These are phyloP conservation scores for Luzula sylvatica DNA, from an alignment of 176 grass and related monocot genomes.

Conservation along the genomic window DNA sequence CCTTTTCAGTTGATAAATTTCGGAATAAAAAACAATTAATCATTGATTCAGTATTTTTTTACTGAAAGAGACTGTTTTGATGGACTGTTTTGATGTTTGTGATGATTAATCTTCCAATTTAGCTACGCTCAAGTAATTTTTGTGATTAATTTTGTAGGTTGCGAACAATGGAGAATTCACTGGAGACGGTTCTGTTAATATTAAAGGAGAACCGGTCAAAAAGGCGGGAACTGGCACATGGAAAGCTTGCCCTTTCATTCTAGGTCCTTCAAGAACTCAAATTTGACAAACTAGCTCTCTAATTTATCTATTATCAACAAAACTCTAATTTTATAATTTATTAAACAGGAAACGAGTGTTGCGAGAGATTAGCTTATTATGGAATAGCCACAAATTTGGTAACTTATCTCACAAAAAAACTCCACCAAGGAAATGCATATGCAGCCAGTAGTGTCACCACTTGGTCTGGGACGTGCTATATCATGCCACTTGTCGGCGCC, in stretches of 20 bases:
- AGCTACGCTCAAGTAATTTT: background rate
- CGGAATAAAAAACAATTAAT: too few relatives aligned
- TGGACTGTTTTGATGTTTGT: background rate
- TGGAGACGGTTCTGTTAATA: conserved; percentile 75
- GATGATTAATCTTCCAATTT: background rate
- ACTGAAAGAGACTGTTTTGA: background rate
- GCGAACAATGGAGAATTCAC: conserved; percentile 38
- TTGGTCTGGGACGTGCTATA: conserved; percentile 80
- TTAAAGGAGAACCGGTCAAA: conserved; percentile 50
- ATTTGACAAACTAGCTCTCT: too few relatives aligned
- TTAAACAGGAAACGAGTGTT: conserved; percentile 66
- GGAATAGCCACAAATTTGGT: conserved; percentile 82
- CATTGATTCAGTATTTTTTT: too few relatives aligned
- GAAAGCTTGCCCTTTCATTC: conserved; percentile 84
- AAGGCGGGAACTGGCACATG: conserved; percentile 74
- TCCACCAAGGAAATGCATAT: conserved; percentile 70
- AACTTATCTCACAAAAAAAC: conserved; percentile 69
- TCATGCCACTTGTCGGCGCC: conserved; percentile 72
- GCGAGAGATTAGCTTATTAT: conserved; percentile 73
- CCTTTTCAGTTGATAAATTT: too few relatives aligned
- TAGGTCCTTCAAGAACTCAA: conserved; percentile 38
- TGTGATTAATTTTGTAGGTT: conserved; percentile 26
- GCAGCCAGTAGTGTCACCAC: conserved; percentile 75
- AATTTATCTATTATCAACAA: background rate
- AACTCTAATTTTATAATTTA: conserved; percentile 8